Conservation (phyloP, 768 basidiomycete genomes). For the Macrolepiota albuminosa region DNA sequence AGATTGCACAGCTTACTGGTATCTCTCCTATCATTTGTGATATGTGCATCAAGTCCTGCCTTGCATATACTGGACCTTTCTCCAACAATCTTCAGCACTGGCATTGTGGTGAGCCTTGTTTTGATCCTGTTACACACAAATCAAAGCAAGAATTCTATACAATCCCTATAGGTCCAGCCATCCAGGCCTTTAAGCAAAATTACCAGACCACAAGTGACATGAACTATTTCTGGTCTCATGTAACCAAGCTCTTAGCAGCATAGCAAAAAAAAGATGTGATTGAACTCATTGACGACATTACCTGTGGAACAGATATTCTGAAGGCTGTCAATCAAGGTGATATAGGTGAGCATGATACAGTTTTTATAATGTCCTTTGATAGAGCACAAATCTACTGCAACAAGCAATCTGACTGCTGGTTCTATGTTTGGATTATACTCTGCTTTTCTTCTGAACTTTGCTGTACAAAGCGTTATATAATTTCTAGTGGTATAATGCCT, state of each 20-base stretch:
- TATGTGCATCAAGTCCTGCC: not conserved
- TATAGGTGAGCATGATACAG: slow-evolving; percentile 14
- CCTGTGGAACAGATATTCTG: slow-evolving; percentile 9
- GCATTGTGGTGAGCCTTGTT: not conserved
- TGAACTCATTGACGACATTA: slow-evolving; percentile 9
- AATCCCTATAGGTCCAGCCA: too few species aligned
- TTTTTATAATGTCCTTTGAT: slow-evolving; percentile 27
- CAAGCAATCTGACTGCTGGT: slow-evolving; percentile 19
- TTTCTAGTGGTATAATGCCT: slow-evolving; percentile 26
- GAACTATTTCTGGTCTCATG: too few species aligned
- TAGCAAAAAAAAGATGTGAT: not conserved
- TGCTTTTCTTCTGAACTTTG: slow-evolving; percentile 17
- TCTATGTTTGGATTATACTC: slow-evolving; percentile 26
- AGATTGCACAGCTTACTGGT: not conserved
- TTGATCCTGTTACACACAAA: not conserved
- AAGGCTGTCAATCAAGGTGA: not conserved
- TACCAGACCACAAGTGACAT: too few species aligned
- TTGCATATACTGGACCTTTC: not conserved
- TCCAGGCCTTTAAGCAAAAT: too few species aligned
- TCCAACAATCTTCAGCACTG: not conserved
- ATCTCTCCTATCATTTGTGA: not conserved
- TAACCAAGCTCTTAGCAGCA: not conserved
- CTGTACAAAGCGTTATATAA: slow-evolving; percentile 24
- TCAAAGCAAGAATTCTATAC: too few species aligned
- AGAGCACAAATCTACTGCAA: slow-evolving; percentile 27